Evolutionary conservation across 345 rosid genomes (phyloP).

Genomic region (Microthlaspi erraticum): DNA sequence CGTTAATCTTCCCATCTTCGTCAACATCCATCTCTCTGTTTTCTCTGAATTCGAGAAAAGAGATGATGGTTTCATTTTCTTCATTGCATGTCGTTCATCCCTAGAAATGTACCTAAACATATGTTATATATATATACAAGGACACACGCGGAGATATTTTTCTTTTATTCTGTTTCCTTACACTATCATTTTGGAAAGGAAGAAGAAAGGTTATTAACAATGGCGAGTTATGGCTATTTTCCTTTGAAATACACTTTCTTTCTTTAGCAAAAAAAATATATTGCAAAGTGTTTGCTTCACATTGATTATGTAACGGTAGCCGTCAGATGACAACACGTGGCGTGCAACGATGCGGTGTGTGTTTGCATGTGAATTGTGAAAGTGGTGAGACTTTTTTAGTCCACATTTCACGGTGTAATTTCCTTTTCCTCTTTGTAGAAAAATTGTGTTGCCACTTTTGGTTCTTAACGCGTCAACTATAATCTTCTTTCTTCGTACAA

Average conservation of each 20-base stretch:
- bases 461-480: neutral
- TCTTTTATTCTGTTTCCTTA: conserved; percentile 15
- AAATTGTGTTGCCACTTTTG: conserved; percentile 25
- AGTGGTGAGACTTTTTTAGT: neutral
- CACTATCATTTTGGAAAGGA: neutral
- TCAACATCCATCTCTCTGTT: conserved; percentile 46
- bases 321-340: conserved; percentile 38
- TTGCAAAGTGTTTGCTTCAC: neutral
- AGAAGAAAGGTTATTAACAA: neutral
- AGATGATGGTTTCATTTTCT: conserved; percentile 45
- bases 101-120: conserved; percentile 32
- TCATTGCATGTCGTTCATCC: conserved; percentile 47
- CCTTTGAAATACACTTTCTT: neutral
- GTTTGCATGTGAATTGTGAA: conserved; percentile 36
- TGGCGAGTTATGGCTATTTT: neutral
- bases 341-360: neutral
- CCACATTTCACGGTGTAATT: conserved; percentile 43
- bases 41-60: conserved; percentile 41
- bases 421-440: conserved; percentile 26
- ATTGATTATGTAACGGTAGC: conserved; percentile 33
- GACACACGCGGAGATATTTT: neutral
- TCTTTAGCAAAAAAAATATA: neutral
- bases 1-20: conserved; percentile 42
- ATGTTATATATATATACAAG: neutral
- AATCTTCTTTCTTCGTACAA: conserved; percentile 6